Evolutionary conservation across 768 basidiomycete genomes (phyloP), one percentile per base, ranked within the genome.

Genomic region (Hygrophoropsis aurantiaca): DNA sequence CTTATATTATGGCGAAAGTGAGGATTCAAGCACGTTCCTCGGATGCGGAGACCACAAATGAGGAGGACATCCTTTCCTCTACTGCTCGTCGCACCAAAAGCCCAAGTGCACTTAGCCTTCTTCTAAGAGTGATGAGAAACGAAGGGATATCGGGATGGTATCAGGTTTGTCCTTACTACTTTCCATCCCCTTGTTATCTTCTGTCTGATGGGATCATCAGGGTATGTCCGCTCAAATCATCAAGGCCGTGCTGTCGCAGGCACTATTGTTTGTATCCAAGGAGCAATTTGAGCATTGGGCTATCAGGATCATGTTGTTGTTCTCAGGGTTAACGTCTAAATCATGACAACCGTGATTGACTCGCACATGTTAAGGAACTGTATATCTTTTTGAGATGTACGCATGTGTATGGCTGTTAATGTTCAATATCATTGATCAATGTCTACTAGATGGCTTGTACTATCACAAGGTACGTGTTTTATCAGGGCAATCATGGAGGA

Each of bases 1-100:
- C 92, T 1, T 94, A 94, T 61, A 94, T 94, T 55, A 92, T 93
- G 89, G 90, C 90, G 39, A 98, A 98, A 75, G 92, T 97, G 25
- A 81, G 94, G 43, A 87, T 98, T 23, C 95, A 98, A 67, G 91
- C 94, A 6, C 82, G 88, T 23, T 78, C 79, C 39, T 75, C 81
- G 15, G 81, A 83, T 46, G 62, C 52, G 7, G 78, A 78, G 11
- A 73, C 67, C 4, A 38, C 38, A 9, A 61, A 60, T 4, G 71
- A 69, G 42, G 69, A 75, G 40, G 52, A 69, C n/a, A 62, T 61
- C 15, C 74, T 72, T 6, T 50, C 52, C 1, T 44, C 49, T 4
- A 33, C 13, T 2, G 16, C 8, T 38, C 36, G 9, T 6, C 8
- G 7, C 36, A 38, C 62, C 42, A 77, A 74, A 43, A 82, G 87